Evolutionary conservation across 2,329 filamentous ascomycete species (phyloP).

Genomic region (Esteya vermicola): DNA sequence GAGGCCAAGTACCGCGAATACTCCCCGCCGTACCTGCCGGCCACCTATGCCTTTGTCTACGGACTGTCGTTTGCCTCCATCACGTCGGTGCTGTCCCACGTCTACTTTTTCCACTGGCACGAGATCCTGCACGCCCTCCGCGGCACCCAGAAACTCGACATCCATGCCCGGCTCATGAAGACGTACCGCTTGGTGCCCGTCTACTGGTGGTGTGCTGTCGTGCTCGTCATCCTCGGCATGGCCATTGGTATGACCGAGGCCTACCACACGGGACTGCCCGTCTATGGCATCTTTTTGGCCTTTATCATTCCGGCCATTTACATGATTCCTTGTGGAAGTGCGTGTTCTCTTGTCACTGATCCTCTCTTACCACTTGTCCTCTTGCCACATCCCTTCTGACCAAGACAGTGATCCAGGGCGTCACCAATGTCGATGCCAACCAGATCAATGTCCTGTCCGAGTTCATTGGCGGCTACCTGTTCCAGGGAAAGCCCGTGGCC

Average conservation of each 20-base stretch:
- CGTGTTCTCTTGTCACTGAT: neutral
- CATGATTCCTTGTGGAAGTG: conserved; percentile 27
- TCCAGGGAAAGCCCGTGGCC: conserved; percentile 28
- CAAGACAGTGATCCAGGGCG: conserved; percentile 23
- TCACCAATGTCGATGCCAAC: conserved; percentile 34
- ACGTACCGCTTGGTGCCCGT: conserved; percentile 22
- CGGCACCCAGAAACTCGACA: conserved; percentile 14
- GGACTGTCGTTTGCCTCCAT: conserved; percentile 38
- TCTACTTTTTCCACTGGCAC: conserved; percentile 55
- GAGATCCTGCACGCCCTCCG: conserved; percentile 16
- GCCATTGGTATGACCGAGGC: conserved; percentile 25
- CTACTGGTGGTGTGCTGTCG: conserved; percentile 29
- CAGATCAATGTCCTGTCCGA: conserved; percentile 32
- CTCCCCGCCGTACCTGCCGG: conserved; percentile 35
- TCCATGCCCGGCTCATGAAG: conserved; percentile 8
- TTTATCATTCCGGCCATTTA: conserved; percentile 29
- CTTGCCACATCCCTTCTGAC: neutral
- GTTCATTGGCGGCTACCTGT: conserved; percentile 32
- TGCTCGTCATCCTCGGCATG: conserved; percentile 18
- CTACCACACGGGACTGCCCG: conserved; percentile 29
- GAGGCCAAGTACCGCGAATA: conserved; percentile 33
- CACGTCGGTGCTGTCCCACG: conserved; percentile 19
- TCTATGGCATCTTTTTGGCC: conserved; percentile 28
- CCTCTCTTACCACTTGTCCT: neutral
- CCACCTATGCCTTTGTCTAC: conserved; percentile 29